These are phyloP conservation scores for Acmispon strigosus DNA, from an alignment of 306 rosid species.

Conservation along the genomic window DNA sequence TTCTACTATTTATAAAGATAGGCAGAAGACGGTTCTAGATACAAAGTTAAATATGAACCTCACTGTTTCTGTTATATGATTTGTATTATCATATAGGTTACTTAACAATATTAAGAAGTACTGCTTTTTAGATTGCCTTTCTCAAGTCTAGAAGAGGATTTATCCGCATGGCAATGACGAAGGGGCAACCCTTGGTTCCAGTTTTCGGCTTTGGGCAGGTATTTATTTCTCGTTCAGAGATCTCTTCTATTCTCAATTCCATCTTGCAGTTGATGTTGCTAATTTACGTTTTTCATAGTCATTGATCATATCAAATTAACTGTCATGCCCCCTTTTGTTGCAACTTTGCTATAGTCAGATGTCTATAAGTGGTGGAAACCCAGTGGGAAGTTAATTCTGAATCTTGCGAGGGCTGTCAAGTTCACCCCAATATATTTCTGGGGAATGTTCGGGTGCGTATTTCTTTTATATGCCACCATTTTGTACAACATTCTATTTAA, in stretches of 20 bases:
- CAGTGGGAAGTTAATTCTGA: conserved; percentile 61
- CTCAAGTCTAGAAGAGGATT: conserved; percentile 89
- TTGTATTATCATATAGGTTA: background rate
- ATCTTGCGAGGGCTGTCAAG: conserved; percentile 71
- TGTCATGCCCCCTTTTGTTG: background rate
- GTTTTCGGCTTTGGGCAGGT: conserved; percentile 99
- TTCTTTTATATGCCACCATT: background rate
- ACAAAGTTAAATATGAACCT: background rate
- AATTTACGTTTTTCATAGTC: background rate
- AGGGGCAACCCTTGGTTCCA: conserved; percentile 81
- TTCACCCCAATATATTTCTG: conserved; percentile 80
- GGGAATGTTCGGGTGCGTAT: conserved; percentile 85
- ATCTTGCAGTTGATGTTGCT: conserved; percentile 15
- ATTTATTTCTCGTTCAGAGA: background rate
- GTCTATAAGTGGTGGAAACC: conserved; percentile 95
- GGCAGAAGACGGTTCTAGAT: background rate
- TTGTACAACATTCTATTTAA: background rate
- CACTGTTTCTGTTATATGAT: background rate
- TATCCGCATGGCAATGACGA: conserved; percentile 79
- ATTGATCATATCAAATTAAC: conserved; percentile 15
- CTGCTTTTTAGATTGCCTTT: conserved; percentile 52
- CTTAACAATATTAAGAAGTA: background rate
- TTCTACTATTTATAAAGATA: background rate
- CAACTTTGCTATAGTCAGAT: conserved; percentile 49
- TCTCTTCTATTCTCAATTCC: background rate